phyloP scores from a whole-genome alignment of 2,329 filamentous ascomycete species.

The Talaromyces rugulosus region DNA sequence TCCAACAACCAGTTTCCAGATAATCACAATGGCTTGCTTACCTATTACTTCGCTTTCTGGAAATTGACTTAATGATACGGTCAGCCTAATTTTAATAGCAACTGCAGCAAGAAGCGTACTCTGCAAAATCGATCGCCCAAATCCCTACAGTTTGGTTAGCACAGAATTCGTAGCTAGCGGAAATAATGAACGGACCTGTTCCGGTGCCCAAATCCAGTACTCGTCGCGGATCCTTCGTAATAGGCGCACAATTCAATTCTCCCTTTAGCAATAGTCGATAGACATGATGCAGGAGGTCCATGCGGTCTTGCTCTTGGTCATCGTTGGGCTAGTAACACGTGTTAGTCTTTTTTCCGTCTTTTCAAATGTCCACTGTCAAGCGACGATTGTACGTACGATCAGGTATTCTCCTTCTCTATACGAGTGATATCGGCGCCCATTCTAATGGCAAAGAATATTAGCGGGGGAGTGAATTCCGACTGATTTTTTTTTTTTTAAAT shows the following conservation, averaged over 20 bases:
- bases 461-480: not conserved
- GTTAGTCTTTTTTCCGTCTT: not conserved
- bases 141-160: constrained; percentile 1
- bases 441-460: constrained; percentile 11
- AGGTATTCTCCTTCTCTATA: constrained; percentile 22
- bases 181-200: constrained; percentile 1
- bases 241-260: constrained; percentile 27
- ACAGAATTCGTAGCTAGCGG: not conserved
- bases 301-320: constrained; percentile 31
- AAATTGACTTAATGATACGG: constrained; percentile 14
- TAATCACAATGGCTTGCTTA: not conserved
- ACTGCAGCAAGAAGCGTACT: constrained; percentile 2
- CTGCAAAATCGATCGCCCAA: constrained; percentile 13
- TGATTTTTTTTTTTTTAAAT: too few relatives aligned
- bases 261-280: constrained; percentile 26
- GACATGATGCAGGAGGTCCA: constrained; percentile 33
- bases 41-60: constrained; percentile 17
- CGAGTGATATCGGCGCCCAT: constrained; percentile 22
- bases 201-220: constrained; percentile 39
- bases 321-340: constrained; percentile 27
- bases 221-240: constrained; percentile 19
- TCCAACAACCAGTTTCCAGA: not conserved
- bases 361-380: not conserved
- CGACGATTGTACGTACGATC: constrained; percentile 13
- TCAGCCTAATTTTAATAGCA: not conserved